Evolutionary conservation across 768 basidiomycete genomes (phyloP).

Genomic region (Mycena filopes): DNA sequence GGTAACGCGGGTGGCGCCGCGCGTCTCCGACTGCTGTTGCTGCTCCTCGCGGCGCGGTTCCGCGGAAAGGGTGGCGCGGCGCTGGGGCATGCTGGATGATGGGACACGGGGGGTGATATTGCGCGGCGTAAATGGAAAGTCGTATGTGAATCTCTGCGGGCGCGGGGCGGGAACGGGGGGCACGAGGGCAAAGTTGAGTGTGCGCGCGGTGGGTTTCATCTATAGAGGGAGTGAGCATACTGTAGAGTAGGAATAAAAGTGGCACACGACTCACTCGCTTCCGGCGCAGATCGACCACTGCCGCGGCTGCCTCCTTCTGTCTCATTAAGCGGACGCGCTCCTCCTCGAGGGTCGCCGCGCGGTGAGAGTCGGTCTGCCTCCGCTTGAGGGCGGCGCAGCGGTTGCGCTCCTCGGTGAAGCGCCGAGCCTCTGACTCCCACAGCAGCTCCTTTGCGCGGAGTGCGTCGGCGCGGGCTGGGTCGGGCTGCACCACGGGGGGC

Average conservation of each 20-base stretch:
- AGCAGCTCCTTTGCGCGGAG: conserved; percentile 19
- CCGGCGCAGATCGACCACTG: conserved; percentile 4
- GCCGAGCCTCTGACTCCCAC: conserved; percentile 31
- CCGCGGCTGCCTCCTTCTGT: conserved; percentile 34
- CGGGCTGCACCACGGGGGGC: too few relatives aligned
- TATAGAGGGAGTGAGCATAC: conserved; percentile 3
- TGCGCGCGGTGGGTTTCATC: conserved; percentile 29
- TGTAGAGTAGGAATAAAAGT: not conserved
- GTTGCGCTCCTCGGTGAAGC: conserved; percentile 28
- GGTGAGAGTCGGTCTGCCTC: conserved; percentile 1
- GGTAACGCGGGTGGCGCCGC: conserved; percentile 21
- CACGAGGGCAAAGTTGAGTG: conserved; percentile 31
- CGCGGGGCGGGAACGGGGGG: conserved; percentile 20
- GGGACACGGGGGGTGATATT: conserved; percentile 3
- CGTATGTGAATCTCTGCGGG: conserved; percentile 26
- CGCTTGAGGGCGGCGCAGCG: conserved; percentile 2
- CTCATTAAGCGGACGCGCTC: conserved; percentile 25
- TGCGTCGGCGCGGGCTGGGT: too few relatives aligned
- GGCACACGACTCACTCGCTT: not conserved
- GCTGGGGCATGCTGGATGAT: not conserved
- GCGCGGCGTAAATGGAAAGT: conserved; percentile 32
- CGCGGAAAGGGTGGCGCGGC: not conserved
- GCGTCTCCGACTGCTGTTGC: not conserved
- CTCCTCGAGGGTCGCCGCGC: conserved; percentile 9
- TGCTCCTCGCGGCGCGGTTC: not conserved